Evolutionary conservation across 768 basidiomycete species (phyloP), one percentile per base, ranked within the genome.

Genomic region (Pisolithus orientalis): DNA sequence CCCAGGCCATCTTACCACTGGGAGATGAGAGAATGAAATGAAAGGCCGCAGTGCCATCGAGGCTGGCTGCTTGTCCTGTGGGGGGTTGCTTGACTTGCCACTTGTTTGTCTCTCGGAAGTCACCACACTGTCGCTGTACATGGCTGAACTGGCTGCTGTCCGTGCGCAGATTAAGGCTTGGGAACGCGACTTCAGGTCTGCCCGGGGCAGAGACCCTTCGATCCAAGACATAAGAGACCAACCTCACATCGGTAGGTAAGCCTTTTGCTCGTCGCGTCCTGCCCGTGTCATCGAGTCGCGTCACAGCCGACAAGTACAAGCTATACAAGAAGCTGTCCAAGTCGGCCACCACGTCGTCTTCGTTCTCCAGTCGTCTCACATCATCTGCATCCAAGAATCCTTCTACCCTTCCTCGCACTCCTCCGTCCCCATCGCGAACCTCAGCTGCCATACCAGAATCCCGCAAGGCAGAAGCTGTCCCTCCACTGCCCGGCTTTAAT

Each of bases 271-370:
- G 24, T 57, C 45, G 45, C 25, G 25, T 46, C 38, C 14, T 34
- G 17, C 32, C 34, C 32, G 37, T 37, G 47, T 39, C 52, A 59
- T 60, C 62, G 54, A 57, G 49, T 52, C 45, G 57, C 45, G 47
- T 25, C 53, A 11, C 63, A 91, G 89, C 85, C 54, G 78, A 80
- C 57, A 90, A 86, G 66, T 92, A 92, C 73, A 90, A 78, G 67
- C 75, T 80, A 29, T 90, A 91, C 75, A 91, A 90, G 75, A 82
- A 77, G 53, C 75, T 90, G 34, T 78, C 77, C 51, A 90, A 85
- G 57, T 63, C 66, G 25, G 58, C 69, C 1, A 55, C 67, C 29
- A 55, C 53, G 55, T 53, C 64, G 17, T 55, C 21, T 2, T 21
- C 66, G 42, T 73, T 29, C 28, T 29, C 72, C 8, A 75, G 73